Percentiles rank a stretch among this genome's conserved stretches.
These are phyloP conservation scores for Claviceps quebecensis DNA, from an alignment of 2,329 filamentous ascomycete genomes.

Conservation along the genomic window DNA sequence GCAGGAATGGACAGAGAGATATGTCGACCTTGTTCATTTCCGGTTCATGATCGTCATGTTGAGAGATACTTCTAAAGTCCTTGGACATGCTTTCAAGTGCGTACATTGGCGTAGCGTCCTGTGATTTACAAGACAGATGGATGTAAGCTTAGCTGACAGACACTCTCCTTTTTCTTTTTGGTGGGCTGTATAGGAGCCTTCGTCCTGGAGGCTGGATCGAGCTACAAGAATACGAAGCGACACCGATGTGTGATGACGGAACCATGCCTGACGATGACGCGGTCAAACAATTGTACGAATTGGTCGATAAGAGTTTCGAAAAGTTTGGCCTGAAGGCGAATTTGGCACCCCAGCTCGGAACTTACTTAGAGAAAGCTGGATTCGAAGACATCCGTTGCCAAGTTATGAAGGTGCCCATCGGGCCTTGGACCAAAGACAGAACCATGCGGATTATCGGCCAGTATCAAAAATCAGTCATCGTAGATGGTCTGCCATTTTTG, in stretches of 20 bases:
- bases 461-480: constrained; percentile 23
- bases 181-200: constrained; percentile 9
- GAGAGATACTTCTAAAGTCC: constrained; percentile 8
- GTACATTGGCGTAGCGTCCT: not conserved
- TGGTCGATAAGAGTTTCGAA: constrained; percentile 6
- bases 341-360: constrained; percentile 8
- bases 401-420: constrained; percentile 24
- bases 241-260: constrained; percentile 21
- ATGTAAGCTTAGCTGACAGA: not conserved
- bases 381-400: constrained; percentile 16
- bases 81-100: constrained; percentile 11
- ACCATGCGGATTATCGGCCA: constrained; percentile 23
- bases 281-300: constrained; percentile 5
- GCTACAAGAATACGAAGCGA: constrained; percentile 23
- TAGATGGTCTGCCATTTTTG: constrained; percentile 22
- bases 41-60: constrained; percentile 12
- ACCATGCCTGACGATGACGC: constrained; percentile 12
- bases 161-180: not conserved
- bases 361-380: constrained; percentile 7
- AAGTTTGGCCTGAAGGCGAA: constrained; percentile 10
- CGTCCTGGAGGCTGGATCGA: constrained; percentile 31
- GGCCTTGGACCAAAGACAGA: constrained; percentile 20
- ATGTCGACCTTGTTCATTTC: constrained; percentile 18
- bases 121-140: too few relatives aligned
- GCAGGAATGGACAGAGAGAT: constrained; percentile 15